Evolutionary conservation across 2,329 filamentous ascomycete genomes (phyloP).

Genomic region (Helotiales sp.): DNA sequence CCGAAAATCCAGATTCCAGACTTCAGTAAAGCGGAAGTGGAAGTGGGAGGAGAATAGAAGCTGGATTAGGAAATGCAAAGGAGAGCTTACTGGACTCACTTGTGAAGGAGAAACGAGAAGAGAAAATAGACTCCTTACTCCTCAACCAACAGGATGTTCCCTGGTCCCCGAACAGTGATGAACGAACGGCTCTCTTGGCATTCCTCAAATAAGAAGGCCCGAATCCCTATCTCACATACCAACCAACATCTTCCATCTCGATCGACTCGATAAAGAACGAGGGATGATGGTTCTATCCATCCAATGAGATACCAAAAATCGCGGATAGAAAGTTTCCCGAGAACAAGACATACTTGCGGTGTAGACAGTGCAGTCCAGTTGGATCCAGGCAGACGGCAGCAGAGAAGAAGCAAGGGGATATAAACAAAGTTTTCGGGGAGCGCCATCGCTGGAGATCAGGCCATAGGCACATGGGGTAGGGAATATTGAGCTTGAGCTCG

Average conservation of each 20-base stretch:
- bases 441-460: not conserved
- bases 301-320: not conserved
- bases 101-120: not conserved
- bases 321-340: not conserved
- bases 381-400: not conserved
- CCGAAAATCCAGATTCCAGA: too few species aligned
- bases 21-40: not conserved
- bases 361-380: not conserved
- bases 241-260: not conserved
- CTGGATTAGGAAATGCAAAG: not conserved
- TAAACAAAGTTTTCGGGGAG: slow-evolving; percentile 4
- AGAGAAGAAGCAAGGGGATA: slow-evolving; percentile 2
- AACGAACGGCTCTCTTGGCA: not conserved
- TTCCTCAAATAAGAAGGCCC: not conserved
- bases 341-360: not conserved
- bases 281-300: not conserved
- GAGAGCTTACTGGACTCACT: not conserved
- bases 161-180: not conserved
- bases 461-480: not conserved
- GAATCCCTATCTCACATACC: not conserved
- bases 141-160: not conserved
- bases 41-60: not conserved
- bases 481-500: not conserved
- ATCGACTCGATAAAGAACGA: not conserved
- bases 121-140: not conserved